Conservation (phyloP, 805 yeast genomes). For the Suhomyces canberraensis region DNA sequence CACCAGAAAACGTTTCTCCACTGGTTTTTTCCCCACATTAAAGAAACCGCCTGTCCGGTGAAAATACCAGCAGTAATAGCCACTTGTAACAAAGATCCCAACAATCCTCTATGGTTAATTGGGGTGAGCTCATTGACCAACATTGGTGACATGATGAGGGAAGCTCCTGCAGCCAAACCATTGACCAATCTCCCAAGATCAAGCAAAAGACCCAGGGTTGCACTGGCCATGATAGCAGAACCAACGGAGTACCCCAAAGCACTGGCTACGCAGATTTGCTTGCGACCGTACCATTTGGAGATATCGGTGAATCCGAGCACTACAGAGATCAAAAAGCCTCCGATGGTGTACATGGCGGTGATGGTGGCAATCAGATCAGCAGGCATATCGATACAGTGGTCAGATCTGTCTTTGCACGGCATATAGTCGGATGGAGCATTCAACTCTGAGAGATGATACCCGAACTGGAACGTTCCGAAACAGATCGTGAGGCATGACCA, state of each 20-base stretch:
- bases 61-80: slow-evolving; percentile 40
- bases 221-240: slow-evolving; percentile 23
- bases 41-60: slow-evolving; percentile 30
- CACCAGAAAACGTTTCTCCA: slow-evolving; percentile 36
- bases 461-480: slow-evolving; percentile 37
- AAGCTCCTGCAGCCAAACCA: slow-evolving; percentile 40
- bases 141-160: slow-evolving; percentile 40
- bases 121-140: slow-evolving; percentile 41
- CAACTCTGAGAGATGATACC: slow-evolving; percentile 38
- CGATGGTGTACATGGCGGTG: slow-evolving; percentile 35
- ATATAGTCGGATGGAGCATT: slow-evolving; percentile 32
- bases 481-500: slow-evolving; percentile 36
- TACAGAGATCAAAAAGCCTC: slow-evolving; percentile 32
- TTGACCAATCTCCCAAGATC: slow-evolving; percentile 31
- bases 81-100: slow-evolving; percentile 39
- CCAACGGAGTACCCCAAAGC: slow-evolving; percentile 20
- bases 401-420: slow-evolving; percentile 17
- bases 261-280: slow-evolving; percentile 14
- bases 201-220: slow-evolving; percentile 18
- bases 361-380: slow-evolving; percentile 20
- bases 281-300: slow-evolving; percentile 23
- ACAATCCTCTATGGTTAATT: slow-evolving; percentile 36
- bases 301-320: slow-evolving; percentile 27
- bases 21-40: slow-evolving; percentile 31
- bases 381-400: slow-evolving; percentile 27